These are phyloP conservation scores for Kuraishia borneana DNA, from an alignment of 805 yeast species.

Conservation along the genomic window DNA sequence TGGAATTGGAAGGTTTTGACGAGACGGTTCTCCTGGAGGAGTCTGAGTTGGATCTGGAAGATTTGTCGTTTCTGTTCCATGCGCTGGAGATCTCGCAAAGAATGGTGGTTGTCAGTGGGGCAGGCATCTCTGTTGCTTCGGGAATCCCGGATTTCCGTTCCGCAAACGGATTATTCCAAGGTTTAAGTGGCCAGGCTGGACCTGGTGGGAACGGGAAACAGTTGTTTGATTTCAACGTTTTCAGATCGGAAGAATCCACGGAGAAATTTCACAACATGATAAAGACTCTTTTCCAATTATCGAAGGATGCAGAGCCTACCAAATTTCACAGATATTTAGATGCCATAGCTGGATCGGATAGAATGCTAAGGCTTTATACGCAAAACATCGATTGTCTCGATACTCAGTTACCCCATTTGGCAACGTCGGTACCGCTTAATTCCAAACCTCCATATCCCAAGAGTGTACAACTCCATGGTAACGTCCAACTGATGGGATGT, in stretches of 20 bases:
- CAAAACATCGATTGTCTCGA: constrained; percentile 86
- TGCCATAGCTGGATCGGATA: constrained; percentile 44
- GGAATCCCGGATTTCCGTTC: constrained; percentile 80
- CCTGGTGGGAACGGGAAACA: constrained; percentile 37
- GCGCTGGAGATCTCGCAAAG: constrained; percentile 44
- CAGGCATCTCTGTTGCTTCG: constrained; percentile 83
- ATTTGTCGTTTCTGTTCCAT: constrained; percentile 38
- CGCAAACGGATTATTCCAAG: constrained; percentile 62
- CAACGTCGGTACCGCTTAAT: constrained; percentile 38
- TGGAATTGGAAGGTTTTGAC: constrained; percentile 21
- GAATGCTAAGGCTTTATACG: constrained; percentile 67
- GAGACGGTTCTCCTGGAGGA: constrained; percentile 20
- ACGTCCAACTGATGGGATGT: constrained; percentile 62
- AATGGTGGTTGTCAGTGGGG: constrained; percentile 68
- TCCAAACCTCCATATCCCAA: constrained; percentile 28
- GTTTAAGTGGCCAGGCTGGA: constrained; percentile 29
- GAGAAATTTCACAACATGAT: constrained; percentile 66
- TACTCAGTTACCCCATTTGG: constrained; percentile 35
- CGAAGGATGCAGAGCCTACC: constrained; percentile 53
- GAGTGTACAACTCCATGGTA: constrained; percentile 80
- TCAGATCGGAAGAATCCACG: constrained; percentile 50
- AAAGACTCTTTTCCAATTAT: constrained; percentile 44
- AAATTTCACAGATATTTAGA: constrained; percentile 61
- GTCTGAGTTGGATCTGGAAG: constrained; percentile 20
- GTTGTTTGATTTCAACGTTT: constrained; percentile 71